These are phyloP conservation scores for Colletotrichum musae DNA, from an alignment of 2,329 filamentous ascomycete genomes.

Conservation along the genomic window DNA sequence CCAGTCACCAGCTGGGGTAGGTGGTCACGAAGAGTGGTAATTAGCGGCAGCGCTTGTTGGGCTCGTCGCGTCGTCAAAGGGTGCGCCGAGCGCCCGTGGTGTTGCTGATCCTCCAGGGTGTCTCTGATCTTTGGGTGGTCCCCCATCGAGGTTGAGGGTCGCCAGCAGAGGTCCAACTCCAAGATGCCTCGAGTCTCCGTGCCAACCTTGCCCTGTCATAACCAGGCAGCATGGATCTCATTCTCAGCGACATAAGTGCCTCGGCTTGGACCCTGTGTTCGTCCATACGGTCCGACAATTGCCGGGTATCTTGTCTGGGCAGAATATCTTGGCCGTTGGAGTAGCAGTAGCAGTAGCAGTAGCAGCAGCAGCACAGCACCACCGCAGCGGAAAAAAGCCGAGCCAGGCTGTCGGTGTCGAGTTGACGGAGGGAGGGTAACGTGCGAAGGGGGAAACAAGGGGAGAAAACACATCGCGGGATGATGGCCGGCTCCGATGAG, in stretches of 20 bases:
- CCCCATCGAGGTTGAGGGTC: constrained; percentile 3
- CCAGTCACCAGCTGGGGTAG: no score
- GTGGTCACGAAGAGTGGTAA: neutral
- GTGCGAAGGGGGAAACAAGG: no score
- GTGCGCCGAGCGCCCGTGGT: neutral
- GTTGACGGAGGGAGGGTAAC: no score
- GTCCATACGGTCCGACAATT: constrained; percentile 18
- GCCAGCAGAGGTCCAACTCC: neutral
- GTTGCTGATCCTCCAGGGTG: neutral
- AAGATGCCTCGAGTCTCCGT: constrained; percentile 8
- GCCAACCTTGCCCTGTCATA: constrained; percentile 11
- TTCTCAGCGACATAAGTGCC: constrained; percentile 1
- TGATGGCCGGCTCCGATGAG: no score
- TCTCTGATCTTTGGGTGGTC: neutral
- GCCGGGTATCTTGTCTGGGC: constrained; percentile 14
- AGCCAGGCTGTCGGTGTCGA: no score
- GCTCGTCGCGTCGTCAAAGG: neutral
- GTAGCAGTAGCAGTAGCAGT: constrained; percentile 1
- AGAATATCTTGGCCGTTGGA: neutral
- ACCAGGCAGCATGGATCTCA: neutral
- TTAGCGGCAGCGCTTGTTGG: neutral
- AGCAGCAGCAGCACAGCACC: constrained; percentile 7
- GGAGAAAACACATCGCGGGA: no score
- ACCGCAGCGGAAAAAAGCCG: no score
- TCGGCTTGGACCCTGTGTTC: constrained; percentile 25